Evolutionary conservation across 495 filamentous ascomycete species (phyloP).

Genomic region (Aspergillus affinis): DNA sequence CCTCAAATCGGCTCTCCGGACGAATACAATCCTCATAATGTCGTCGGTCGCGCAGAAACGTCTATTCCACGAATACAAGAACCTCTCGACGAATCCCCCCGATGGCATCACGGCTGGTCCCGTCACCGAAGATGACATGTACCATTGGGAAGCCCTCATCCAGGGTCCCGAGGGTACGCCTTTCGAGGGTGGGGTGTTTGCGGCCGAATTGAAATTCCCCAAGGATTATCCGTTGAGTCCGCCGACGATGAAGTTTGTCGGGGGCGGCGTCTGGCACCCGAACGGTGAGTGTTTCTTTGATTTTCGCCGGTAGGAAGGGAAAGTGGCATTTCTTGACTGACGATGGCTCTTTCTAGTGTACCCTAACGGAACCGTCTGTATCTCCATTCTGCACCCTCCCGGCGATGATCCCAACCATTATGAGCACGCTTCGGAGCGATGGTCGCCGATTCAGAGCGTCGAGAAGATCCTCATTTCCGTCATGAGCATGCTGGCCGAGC

Average conservation of each 20-base stretch:
- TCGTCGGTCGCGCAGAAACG: conserved; percentile 75
- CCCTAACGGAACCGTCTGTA: conserved; percentile 87
- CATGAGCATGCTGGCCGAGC: conserved; percentile 98
- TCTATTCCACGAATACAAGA: conserved; percentile 95
- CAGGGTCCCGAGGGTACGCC: conserved; percentile 94
- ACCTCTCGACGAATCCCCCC: conserved; percentile 76
- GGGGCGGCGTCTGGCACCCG: conserved; percentile 88
- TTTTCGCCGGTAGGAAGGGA: neutral
- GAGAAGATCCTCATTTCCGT: conserved; percentile 98
- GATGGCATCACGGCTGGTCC: conserved; percentile 96
- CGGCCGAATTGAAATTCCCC: conserved; percentile 90
- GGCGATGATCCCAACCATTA: conserved; percentile 99
- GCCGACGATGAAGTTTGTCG: conserved; percentile 90
- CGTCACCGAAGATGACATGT: conserved; percentile 90
- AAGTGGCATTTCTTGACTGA: neutral
- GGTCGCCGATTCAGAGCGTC: conserved; percentile 94
- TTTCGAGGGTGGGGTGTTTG: conserved; percentile 93
- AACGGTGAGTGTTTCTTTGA: conserved; percentile 58
- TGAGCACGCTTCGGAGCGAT: conserved; percentile 92
- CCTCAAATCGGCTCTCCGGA: neutral
- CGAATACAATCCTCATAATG: conserved; percentile 19
- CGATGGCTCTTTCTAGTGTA: conserved; percentile 64
- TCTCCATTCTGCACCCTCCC: conserved; percentile 97
- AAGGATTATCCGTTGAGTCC: conserved; percentile 93
- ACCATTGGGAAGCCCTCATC: conserved; percentile 95